Conservation (phyloP, 108 stramenopile species). For the Mediolabrus comicus region DNA sequence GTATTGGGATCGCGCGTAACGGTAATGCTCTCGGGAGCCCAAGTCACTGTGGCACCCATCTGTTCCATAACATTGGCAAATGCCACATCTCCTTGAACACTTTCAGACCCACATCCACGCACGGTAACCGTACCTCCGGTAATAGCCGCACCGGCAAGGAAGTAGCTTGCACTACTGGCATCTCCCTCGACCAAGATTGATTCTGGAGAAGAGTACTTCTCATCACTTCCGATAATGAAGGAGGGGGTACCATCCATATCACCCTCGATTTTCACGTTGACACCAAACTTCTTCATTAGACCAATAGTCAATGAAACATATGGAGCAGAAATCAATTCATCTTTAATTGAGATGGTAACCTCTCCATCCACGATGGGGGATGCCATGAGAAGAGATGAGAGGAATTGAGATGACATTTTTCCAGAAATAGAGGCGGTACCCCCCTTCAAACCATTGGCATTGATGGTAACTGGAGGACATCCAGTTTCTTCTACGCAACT, state of each 20-base stretch:
- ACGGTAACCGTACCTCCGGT: conserved; percentile 95
- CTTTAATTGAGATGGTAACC: conserved; percentile 88
- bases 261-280: conserved; percentile 66
- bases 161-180: conserved; percentile 95
- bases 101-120: conserved; percentile 86
- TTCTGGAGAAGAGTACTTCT: conserved; percentile 69
- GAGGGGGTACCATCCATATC: conserved; percentile 79
- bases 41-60: conserved; percentile 93
- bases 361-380: conserved; percentile 81
- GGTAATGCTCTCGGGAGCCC: conserved; percentile 91
- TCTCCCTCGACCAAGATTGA: conserved; percentile 94
- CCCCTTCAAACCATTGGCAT: conserved; percentile 63
- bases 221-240: conserved; percentile 58
- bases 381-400: conserved; percentile 94
- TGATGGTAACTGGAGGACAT: conserved; percentile 92
- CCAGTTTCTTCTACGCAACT: conserved; percentile 85
- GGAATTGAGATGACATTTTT: conserved; percentile 97
- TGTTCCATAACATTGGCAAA: conserved; percentile 95
- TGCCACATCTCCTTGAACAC: conserved; percentile 94
- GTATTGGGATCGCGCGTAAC: conserved; percentile 79
- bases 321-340: conserved; percentile 94
- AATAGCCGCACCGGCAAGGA: conserved; percentile 96
- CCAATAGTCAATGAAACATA: conserved; percentile 96
- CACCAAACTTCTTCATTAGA: conserved; percentile 94
- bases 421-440: conserved; percentile 87